Conservation (phyloP, 345 rosid species). For the Rhodamnia rubescens region DNA sequence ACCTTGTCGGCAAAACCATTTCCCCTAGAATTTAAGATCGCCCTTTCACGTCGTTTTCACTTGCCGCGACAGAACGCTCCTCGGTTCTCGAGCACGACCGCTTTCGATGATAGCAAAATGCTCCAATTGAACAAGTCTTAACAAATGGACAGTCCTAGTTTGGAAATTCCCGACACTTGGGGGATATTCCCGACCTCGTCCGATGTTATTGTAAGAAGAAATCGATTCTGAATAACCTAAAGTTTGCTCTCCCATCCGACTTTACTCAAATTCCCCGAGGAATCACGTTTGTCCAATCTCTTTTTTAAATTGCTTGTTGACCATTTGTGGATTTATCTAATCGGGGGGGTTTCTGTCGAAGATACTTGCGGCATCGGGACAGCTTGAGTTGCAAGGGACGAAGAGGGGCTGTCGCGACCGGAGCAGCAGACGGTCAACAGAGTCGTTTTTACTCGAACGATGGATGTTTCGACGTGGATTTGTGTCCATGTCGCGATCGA, state of each 20-base stretch:
- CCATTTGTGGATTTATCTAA: neutral
- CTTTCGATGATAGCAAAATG: neutral
- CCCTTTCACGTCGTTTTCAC: neutral
- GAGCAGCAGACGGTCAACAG: neutral
- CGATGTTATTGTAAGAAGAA: neutral
- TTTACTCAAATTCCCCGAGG: neutral
- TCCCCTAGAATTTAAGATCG: neutral
- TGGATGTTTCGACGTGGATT: neutral
- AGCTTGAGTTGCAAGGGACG: neutral
- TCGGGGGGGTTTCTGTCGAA: neutral
- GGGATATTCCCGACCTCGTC: neutral
- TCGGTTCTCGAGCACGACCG: neutral
- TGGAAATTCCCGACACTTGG: neutral
- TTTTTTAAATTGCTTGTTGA: neutral
- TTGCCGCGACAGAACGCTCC: neutral
- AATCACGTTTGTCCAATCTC: neutral
- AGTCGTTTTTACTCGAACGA: neutral
- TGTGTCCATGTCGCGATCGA: neutral
- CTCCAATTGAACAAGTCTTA: neutral
- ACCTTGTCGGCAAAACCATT: neutral
- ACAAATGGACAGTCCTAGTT: neutral
- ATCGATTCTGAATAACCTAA: neutral
- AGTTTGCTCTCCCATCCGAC: neutral
- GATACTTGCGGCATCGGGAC: neutral
- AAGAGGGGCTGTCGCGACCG: neutral